Evolutionary conservation across 2,329 filamentous ascomycete genomes (phyloP), one percentile per base, ranked within the genome.

Genomic region (Tolypocladium nubicola): DNA sequence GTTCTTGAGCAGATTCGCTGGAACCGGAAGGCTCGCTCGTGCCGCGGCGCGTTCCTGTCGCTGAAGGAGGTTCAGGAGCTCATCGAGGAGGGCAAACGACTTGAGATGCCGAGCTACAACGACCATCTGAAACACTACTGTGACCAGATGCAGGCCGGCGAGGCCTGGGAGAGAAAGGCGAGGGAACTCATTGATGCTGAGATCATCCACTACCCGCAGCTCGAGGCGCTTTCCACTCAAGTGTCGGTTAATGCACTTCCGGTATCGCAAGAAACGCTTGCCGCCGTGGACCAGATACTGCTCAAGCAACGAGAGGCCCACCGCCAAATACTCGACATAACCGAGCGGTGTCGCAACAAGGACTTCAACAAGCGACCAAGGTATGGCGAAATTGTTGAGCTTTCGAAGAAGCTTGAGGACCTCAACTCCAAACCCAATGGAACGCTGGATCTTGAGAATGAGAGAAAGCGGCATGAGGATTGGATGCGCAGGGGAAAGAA

Each of bases 401-500:
- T 97, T 11, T 90, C 94, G 77, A 90, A 92, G 66, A 87, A 87
- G 60, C 75, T 99, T 14, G 88, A 90, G 58, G 90, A 94, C 56
- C 80, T 97, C 11, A 96, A 96, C 65, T 96, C 90, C 61, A 97
- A 97, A 68, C 94, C 94, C 0, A 83, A 83, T 45, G 94, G 94
- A 2, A 96, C 93, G 0, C 81, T 95, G 39, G 94, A 99, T 66
- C 81, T 99, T 5, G 94, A 99, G 68, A 92, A 90, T 62, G 91
- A 97, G 70, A 88, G 94, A 62, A 96, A 94, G 68, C 85, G 90
- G 9, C 94, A 97, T 63, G 94, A 99, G 69, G 94, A 99, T 70
- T 99, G 94, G 94, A 99, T 99, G 93, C 84, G 94, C 38, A 90
- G 90, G 66, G 94, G 94, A 54, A 99, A 99, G 75, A 97, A 97